Conservation (phyloP, 2,329 filamentous ascomycete genomes). For the Exserohilum rostratum region DNA sequence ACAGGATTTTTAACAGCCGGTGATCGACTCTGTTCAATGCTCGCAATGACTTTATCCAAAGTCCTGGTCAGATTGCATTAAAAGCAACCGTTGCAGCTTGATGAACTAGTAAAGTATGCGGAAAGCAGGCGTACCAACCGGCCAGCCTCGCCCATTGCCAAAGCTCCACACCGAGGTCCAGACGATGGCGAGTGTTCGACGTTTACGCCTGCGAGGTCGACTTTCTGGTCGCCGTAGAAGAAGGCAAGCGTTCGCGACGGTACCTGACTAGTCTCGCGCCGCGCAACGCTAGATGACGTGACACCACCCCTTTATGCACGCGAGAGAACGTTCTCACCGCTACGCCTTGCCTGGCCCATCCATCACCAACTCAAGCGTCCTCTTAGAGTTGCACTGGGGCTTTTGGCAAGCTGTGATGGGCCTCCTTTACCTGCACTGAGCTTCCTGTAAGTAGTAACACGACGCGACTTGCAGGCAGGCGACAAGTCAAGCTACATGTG, state of each 20-base stretch:
- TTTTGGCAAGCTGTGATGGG: too few species aligned
- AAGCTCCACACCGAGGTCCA: not conserved
- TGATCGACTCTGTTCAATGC: not conserved
- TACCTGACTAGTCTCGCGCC: constrained; percentile 1
- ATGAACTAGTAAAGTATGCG: not conserved
- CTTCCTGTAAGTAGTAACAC: too few species aligned
- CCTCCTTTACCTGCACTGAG: too few species aligned
- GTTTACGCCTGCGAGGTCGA: not conserved
- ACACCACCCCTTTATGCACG: not conserved
- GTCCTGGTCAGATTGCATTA: too few species aligned
- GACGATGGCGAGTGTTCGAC: not conserved
- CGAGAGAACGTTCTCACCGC: not conserved
- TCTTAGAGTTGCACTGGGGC: not conserved
- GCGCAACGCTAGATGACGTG: not conserved
- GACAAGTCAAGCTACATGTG: too few species aligned
- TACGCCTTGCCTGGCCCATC: not conserved
- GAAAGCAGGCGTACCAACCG: not conserved
- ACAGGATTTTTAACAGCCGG: not conserved
- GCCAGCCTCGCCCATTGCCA: not conserved
- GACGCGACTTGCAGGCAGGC: too few species aligned
- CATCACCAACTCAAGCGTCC: not conserved
- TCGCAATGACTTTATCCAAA: not conserved
- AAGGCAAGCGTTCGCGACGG: not conserved
- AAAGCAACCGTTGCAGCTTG: too few species aligned
- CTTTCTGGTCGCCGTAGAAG: not conserved